phyloP scores from a whole-genome alignment of 768 basidiomycete genomes.

The Crepidotus variabilis region DNA sequence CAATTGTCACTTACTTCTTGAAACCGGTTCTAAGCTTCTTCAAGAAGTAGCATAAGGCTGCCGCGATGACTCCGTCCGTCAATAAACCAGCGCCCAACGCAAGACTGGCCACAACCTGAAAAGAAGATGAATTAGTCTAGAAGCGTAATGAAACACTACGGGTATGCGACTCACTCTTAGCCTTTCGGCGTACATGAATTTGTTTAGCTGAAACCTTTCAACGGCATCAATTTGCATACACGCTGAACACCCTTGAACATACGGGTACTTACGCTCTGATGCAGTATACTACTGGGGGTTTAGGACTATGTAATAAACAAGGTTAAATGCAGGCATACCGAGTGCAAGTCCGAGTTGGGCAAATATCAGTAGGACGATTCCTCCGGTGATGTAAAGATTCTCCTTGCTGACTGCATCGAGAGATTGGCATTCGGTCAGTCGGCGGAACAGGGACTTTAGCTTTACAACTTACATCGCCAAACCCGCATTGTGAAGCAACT shows the following conservation, averaged over 20 bases:
- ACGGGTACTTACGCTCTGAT: constrained; percentile 33
- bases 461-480: constrained; percentile 49
- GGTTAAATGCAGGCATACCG: constrained; percentile 23
- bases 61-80: constrained; percentile 50
- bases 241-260: background rate
- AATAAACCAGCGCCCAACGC: constrained; percentile 46
- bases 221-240: background rate
- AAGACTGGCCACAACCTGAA: constrained; percentile 41
- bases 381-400: constrained; percentile 41
- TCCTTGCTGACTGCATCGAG: constrained; percentile 45
- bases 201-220: constrained; percentile 30
- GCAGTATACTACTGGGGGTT: constrained; percentile 33
- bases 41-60: constrained; percentile 50
- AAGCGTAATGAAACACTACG: background rate
- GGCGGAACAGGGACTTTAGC: background rate
- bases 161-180: constrained; percentile 33
- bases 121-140: background rate
- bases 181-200: constrained; percentile 25
- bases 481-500: constrained; percentile 59
- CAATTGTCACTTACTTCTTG: constrained; percentile 26
- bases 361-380: constrained; percentile 39
- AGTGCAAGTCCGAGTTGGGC: constrained; percentile 39
- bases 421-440: constrained; percentile 2
- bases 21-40: constrained; percentile 50
- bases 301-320: background rate